Conservation (phyloP, 176 grass and related monocot genomes). For the Cenchrus purpureus region DNA sequence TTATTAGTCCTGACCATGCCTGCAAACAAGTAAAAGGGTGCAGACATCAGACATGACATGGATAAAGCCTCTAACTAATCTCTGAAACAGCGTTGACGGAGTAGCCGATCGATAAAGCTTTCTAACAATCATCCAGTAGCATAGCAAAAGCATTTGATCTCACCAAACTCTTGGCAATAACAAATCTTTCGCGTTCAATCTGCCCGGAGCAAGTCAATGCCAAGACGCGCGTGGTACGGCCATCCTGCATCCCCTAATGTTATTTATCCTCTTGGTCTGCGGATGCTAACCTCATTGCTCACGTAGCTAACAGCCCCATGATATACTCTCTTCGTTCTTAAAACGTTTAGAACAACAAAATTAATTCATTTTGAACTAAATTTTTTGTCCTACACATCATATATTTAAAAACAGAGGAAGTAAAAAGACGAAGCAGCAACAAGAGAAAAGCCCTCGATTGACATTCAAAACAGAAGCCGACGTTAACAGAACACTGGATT, state of each 20-base stretch:
- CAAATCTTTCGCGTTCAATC: neutral
- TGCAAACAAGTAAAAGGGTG: neutral
- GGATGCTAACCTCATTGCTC: neutral
- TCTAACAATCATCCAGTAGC: neutral
- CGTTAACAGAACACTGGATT: neutral
- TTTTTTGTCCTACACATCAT: too few relatives aligned
- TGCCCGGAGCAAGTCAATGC: neutral
- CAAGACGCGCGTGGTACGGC: neutral
- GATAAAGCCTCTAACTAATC: neutral
- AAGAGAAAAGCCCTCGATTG: neutral
- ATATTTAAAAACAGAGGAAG: too few relatives aligned
- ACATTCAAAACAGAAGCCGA: neutral
- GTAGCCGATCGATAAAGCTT: neutral
- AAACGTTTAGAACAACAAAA: too few relatives aligned
- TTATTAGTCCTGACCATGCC: constrained; percentile 4
- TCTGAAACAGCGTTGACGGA: neutral
- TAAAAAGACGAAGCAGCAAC: neutral
- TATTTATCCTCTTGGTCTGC: neutral
- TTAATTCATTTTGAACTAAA: too few relatives aligned
- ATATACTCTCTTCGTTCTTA: neutral
- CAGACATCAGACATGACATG: neutral
- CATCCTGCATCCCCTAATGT: neutral
- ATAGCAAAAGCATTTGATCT: neutral
- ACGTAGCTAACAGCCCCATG: neutral
- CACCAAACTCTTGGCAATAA: too few relatives aligned